Evolutionary conservation across 371 early-diverging fungal species (phyloP), one percentile per base, ranked within the genome.

Genomic region (Dichotomocladium elegans): DNA sequence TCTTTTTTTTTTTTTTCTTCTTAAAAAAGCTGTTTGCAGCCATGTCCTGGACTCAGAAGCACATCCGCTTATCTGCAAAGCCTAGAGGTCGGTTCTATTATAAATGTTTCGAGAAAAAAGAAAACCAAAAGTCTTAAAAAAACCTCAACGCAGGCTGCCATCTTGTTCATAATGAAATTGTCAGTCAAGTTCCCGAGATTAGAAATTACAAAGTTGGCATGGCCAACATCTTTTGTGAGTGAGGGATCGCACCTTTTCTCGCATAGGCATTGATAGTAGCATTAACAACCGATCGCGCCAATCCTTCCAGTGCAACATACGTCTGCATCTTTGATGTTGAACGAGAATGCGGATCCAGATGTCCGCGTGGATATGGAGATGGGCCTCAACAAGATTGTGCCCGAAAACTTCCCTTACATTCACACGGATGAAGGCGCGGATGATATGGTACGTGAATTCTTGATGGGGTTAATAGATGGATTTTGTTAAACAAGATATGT

Each of bases 311-410:
- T 94, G 44, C 90, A 93, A 64, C 96, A 94, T 60, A 95, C 92
- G 2, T 90, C 92, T 25, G 94, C 95, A 1, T 91, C 93, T 0
- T 67, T 95, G 14, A 88, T 90, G 52, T 63, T 96, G 34, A 94
- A 94, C 60, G 95, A 95, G 64, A 94, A 94, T 52, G 79, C 63
- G 10, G 93, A 90, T 62, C 79, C 85, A 14, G 90, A 89, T 53
- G 92, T 60, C 25, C 42, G 55, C 12, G 15, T 17, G 14, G 60
- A 60, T 29, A 60, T 60, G 60, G 33, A 47, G 31, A 63, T 63
- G 63, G 63, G 55, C 5, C 57, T 93, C 55, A 85, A 92, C 60
- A 70, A 73, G 31, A 68, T 93, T 34, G 91, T 82, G 0, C 94
- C 95, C 7, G 95, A 95, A 50, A 70, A 70, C 10, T 74, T 82